Conservation (phyloP, 2,329 filamentous ascomycete species). For the Hyphodiscus sp. region DNA sequence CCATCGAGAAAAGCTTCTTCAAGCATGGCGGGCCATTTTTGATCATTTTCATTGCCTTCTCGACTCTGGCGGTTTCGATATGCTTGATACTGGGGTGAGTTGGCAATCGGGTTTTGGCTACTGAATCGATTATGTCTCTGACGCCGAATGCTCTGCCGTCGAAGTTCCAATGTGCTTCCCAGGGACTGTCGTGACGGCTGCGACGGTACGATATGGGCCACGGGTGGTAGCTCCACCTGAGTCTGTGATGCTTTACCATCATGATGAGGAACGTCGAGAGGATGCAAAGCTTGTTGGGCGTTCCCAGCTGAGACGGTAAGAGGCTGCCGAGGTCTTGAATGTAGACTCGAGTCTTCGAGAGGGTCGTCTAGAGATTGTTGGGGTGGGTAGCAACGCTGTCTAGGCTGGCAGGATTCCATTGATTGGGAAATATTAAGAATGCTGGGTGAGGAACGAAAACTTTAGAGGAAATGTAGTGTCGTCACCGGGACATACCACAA, state of each 20-base stretch:
- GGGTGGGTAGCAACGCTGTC: slow-evolving; percentile 19
- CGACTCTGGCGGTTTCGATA: slow-evolving; percentile 60
- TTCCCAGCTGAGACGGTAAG: slow-evolving; percentile 27
- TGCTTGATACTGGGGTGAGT: slow-evolving; percentile 56
- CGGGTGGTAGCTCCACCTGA: slow-evolving; percentile 20
- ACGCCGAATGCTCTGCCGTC: slow-evolving; percentile 28
- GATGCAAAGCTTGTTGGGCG: slow-evolving; percentile 24
- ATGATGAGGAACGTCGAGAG: slow-evolving; percentile 21
- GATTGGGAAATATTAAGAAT: slow-evolving; percentile 24
- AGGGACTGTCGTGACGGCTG: slow-evolving; percentile 18
- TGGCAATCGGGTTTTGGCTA: slow-evolving; percentile 51
- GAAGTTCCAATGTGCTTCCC: slow-evolving; percentile 23
- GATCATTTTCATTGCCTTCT: slow-evolving; percentile 54
- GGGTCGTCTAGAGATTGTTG: slow-evolving; percentile 6
- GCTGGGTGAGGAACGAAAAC: slow-evolving; percentile 19
- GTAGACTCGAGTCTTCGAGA: slow-evolving; percentile 16
- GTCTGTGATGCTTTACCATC: slow-evolving; percentile 22
- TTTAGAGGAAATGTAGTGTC: slow-evolving; percentile 4
- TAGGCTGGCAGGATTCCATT: slow-evolving; percentile 25
- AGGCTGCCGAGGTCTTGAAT: slow-evolving; percentile 21
- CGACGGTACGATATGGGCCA: slow-evolving; percentile 23
- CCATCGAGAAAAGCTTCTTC: slow-evolving; percentile 64
- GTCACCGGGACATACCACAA: slow-evolving; percentile 12
- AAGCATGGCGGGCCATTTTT: slow-evolving; percentile 55
- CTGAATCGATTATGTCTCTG: slow-evolving; percentile 24